Evolutionary conservation across 192 early-diverging fungal genomes (phyloP).

Genomic region (Backusella liffmaniae): DNA sequence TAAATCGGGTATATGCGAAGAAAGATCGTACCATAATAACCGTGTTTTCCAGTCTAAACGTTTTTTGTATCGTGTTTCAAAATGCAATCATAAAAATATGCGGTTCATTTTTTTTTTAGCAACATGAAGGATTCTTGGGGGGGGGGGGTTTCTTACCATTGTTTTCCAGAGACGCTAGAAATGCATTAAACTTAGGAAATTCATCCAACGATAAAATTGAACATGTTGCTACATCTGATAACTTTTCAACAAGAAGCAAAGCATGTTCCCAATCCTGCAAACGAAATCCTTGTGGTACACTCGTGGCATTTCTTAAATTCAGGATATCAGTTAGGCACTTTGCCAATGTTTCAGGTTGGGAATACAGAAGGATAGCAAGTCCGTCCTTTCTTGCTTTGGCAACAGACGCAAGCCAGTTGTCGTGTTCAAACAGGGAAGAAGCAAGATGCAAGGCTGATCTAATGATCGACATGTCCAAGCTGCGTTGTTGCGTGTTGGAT

Average conservation of each 20-base stretch:
- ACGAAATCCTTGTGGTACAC: not conserved
- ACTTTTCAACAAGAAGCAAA: not conserved
- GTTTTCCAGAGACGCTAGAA: not conserved
- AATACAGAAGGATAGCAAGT: conserved; percentile 4
- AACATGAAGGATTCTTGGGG: no score
- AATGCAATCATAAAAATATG: not conserved
- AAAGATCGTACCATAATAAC: conserved; percentile 4
- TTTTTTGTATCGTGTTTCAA: not conserved
- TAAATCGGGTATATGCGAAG: not conserved
- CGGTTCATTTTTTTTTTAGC: not conserved
- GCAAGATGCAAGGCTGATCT: not conserved
- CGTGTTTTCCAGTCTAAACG: conserved; percentile 15
- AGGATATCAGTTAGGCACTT: not conserved
- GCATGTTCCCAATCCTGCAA: conserved; percentile 5
- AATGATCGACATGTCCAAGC: not conserved
- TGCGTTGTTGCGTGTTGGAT: not conserved
- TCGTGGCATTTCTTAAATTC: not conserved
- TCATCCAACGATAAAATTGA: not conserved
- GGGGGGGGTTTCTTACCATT: not conserved
- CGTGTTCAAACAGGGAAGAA: not conserved
- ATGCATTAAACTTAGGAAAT: not conserved
- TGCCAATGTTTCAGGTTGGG: not conserved
- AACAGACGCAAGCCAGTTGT: not conserved
- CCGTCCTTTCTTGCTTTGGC: not conserved
- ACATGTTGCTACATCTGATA: not conserved